phyloP scores from a whole-genome alignment of 345 rosid species.

The Ceriops decandra region DNA sequence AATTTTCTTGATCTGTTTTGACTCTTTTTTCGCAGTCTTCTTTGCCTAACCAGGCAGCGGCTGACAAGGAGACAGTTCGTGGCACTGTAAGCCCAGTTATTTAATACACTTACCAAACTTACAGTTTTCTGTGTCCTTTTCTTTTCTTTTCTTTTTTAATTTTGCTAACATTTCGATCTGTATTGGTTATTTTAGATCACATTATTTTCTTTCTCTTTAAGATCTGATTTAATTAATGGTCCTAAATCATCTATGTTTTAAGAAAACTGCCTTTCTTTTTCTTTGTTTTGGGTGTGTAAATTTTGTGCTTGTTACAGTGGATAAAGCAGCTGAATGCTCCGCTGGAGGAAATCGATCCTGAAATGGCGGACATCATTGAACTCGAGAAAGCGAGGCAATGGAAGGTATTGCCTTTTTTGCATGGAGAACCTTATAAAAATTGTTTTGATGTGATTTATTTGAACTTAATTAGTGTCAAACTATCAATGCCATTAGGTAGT shows the following conservation, averaged over 20 bases:
- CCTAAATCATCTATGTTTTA: not conserved
- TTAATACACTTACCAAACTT: not conserved
- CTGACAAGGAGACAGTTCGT: constrained; percentile 54
- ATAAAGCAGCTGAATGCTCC: constrained; percentile 76
- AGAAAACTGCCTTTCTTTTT: not conserved
- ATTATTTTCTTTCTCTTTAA: not conserved
- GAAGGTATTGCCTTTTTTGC: constrained; percentile 50
- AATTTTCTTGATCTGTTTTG: not conserved
- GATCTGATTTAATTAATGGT: not conserved
- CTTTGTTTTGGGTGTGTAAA: not conserved
- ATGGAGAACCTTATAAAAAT: not conserved
- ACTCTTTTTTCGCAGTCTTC: constrained; percentile 52
- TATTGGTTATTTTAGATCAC: no score
- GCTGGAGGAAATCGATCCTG: constrained; percentile 81
- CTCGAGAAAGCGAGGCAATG: constrained; percentile 99
- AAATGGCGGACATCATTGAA: constrained; percentile 80
- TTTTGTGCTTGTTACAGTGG: constrained; percentile 49
- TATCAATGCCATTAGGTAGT: not conserved
- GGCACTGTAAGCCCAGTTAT: constrained; percentile 45
- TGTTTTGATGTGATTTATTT: not conserved
- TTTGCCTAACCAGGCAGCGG: constrained; percentile 41
- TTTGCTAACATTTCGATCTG: no score
- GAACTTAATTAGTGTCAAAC: no score
- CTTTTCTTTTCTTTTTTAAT: not conserved
- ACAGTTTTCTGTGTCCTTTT: not conserved